A percentile compares a stretch with the other conserved stretches of the same genome.
These are phyloP conservation scores for Clavaria fumosa DNA, from an alignment of 768 basidiomycete species.

Conservation along the genomic window DNA sequence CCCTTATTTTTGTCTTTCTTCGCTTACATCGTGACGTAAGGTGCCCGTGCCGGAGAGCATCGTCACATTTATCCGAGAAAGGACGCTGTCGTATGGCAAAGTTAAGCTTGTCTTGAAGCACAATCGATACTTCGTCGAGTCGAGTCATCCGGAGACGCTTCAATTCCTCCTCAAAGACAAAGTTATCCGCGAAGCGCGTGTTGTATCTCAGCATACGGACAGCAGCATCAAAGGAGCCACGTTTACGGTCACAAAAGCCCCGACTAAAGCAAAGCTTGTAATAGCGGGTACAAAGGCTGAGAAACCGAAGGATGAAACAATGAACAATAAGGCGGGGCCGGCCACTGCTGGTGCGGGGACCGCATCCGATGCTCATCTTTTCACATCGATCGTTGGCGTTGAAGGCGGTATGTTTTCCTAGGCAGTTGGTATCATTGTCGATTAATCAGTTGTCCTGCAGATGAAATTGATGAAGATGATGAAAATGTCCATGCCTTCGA, in stretches of 20 bases:
- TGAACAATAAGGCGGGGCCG: slow-evolving; percentile 16
- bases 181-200: slow-evolving; percentile 71
- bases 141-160: slow-evolving; percentile 85
- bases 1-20: too few relatives aligned
- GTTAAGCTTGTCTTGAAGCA: slow-evolving; percentile 96
- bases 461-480: slow-evolving; percentile 95
- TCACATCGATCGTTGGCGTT: slow-evolving; percentile 93
- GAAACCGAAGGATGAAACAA: slow-evolving; percentile 41
- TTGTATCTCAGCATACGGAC: slow-evolving; percentile 51
- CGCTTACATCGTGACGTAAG: too few relatives aligned
- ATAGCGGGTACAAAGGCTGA: slow-evolving; percentile 80
- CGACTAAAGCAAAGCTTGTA: slow-evolving; percentile 64
- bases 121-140: slow-evolving; percentile 96
- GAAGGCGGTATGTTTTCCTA: slow-evolving; percentile 28
- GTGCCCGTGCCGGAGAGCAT: slow-evolving; percentile 88
- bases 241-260: slow-evolving; percentile 71
- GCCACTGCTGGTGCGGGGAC: slow-evolving; percentile 14
- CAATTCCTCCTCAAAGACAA: slow-evolving; percentile 78
- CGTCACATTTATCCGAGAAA: slow-evolving; percentile 74
- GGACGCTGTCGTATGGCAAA: slow-evolving; percentile 94
- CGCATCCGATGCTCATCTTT: slow-evolving; percentile 56
- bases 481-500: slow-evolving; percentile 96
- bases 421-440: neutral
- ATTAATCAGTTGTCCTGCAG: slow-evolving; percentile 23
- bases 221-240: slow-evolving; percentile 63